A percentile compares a stretch with the other conserved stretches of the same genome.
phyloP scores from a whole-genome alignment of 768 basidiomycete genomes.

The Lactarius akahatsu region DNA sequence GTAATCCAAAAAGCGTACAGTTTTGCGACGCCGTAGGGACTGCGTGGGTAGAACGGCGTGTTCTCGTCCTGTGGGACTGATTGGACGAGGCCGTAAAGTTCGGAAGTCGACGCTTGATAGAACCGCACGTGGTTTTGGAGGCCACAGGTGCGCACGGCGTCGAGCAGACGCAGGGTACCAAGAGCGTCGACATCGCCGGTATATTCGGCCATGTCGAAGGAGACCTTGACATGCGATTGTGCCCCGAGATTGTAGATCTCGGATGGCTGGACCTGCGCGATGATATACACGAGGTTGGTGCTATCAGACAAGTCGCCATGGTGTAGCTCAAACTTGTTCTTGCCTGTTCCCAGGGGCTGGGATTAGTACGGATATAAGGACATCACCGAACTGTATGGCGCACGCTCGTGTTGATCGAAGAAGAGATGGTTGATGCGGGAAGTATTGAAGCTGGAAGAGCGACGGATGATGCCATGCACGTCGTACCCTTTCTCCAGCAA shows the following conservation, averaged over 20 bases:
- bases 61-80: conserved; percentile 95
- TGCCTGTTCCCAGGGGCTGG: conserved; percentile 43
- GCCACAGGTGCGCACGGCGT: conserved; percentile 94
- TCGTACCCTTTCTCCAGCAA: conserved; percentile 85
- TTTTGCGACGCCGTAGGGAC: conserved; percentile 95
- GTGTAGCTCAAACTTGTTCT: conserved; percentile 78
- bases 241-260: conserved; percentile 99
- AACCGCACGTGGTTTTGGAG: conserved; percentile 91
- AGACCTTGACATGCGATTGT: conserved; percentile 98
- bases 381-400: conserved; percentile 32
- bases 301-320: conserved; percentile 94
- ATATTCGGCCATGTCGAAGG: conserved; percentile 99
- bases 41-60: conserved; percentile 98
- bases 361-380: conserved; percentile 8
- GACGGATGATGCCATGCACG: conserved; percentile 94
- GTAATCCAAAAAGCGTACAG: conserved; percentile 90
- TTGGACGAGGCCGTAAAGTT: conserved; percentile 95
- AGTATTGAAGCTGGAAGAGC: conserved; percentile 98
- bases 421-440: conserved; percentile 92
- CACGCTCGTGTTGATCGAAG: conserved; percentile 89
- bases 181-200: conserved; percentile 96
- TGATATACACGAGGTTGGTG: conserved; percentile 95
- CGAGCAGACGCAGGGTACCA: conserved; percentile 92
- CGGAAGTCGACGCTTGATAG: conserved; percentile 97
- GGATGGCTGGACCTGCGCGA: conserved; percentile 90